Evolutionary conservation across 345 rosid species (phyloP), one percentile per base, ranked within the genome.

Genomic region (Linum tenue): DNA sequence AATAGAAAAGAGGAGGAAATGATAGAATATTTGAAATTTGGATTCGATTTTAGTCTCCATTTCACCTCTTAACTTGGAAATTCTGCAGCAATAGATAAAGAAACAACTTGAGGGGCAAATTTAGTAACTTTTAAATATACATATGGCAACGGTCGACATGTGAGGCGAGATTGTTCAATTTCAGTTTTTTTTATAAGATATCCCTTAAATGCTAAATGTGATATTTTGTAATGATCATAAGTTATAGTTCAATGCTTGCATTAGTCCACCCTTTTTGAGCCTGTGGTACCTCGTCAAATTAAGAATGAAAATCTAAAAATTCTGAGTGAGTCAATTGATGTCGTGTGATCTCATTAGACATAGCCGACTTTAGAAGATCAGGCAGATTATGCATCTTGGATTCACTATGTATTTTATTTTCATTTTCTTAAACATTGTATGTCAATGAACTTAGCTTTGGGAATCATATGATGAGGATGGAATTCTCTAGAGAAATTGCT

Each of bases 131-230:
- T 92, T 11, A 82, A 77, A 71, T 97, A 92, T 79, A 87, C 91
- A 67, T 85, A 89, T 69, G 96, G 98, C n/a, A 97, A 92, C 69
- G 97, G 98, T 61, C 85, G 96, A 2, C 98, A 92, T 79, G 97
- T 92, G 69, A 80, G 86, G 98, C 89, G 71, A 59, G 42, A 10
- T 57, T 5, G 31, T 2, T 17, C 1, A 10, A 17, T 37, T 57
- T 17, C 37, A 4, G 4, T 22, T 22, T 5, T 31, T 57, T 10
- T 7, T 16, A n/a, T 17, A 38, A 5, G 15, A 5, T 22, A 7
- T 17, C 15, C 11, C 9, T 22, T 57, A 11, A 8, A 57, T 16
- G 36, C 4, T 16, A 15, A 3, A 4, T 36, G 7, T 57, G 37
- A 36, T 14, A 3, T 5, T 56, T 15, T 7, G 12, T 57, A 31